These are phyloP conservation scores for Durio zibethinus DNA, from an alignment of 345 rosid genomes.

Conservation along the genomic window DNA sequence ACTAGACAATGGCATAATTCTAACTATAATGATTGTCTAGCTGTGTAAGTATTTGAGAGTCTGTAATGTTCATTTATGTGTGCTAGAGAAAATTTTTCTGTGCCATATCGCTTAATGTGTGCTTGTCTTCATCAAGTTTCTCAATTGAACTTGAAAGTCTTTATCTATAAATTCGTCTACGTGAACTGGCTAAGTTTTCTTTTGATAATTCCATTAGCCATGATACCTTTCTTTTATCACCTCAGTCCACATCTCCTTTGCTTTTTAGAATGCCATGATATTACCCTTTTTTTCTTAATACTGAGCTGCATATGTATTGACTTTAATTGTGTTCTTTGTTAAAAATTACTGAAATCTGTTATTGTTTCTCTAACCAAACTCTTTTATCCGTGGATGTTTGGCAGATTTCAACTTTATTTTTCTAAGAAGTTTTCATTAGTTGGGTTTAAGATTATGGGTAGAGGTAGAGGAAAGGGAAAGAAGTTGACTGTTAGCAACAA, in stretches of 20 bases:
- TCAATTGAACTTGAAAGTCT: background rate
- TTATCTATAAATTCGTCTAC: background rate
- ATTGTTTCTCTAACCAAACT: background rate
- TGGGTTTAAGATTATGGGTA: constrained; percentile 49
- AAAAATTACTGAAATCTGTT: background rate
- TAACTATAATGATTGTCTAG: background rate
- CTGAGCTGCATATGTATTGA: background rate
- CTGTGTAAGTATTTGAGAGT: background rate
- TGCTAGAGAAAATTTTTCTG: background rate
- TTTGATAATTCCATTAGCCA: background rate
- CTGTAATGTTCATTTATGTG: background rate
- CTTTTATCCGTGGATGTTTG: constrained; percentile 6
- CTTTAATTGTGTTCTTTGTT: background rate
- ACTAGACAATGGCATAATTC: background rate
- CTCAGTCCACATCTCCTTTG: background rate
- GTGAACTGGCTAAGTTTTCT: background rate
- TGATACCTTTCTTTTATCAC: background rate
- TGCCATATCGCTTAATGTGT: background rate
- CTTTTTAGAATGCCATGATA: background rate
- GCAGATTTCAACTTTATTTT: constrained; percentile 27
- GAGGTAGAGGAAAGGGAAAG: constrained; percentile 75
- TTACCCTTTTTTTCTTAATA: background rate
- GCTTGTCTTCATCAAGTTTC: background rate
- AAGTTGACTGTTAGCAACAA: constrained; percentile 43
- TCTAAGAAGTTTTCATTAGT: constrained; percentile 24